phyloP scores from a whole-genome alignment of 495 filamentous ascomycete species.

The Immersiella caudata region DNA sequence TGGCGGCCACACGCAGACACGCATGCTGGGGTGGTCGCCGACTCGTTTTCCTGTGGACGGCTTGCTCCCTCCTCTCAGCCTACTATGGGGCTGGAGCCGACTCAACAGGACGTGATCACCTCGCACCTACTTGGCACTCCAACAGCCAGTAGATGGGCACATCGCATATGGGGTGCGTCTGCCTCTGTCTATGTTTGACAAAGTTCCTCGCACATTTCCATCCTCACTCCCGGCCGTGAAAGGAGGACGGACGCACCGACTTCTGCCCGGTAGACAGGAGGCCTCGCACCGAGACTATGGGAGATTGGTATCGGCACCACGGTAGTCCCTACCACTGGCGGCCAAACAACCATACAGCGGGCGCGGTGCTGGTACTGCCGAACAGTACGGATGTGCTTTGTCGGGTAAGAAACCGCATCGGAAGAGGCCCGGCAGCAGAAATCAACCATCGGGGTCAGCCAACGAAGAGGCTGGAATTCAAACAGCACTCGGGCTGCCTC shows the following conservation, averaged over 20 bases:
- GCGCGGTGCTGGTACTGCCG: too few species aligned
- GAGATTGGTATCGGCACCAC: too few species aligned
- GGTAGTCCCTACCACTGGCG: too few species aligned
- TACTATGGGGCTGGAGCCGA: too few species aligned
- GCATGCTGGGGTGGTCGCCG: not conserved
- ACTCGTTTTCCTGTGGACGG: not conserved
- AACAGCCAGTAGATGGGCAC: not conserved
- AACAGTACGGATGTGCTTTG: too few species aligned
- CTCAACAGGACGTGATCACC: too few species aligned
- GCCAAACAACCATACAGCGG: too few species aligned
- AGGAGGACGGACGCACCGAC: not conserved
- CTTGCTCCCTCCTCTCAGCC: not conserved
- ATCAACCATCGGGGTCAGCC: too few species aligned
- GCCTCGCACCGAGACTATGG: too few species aligned
- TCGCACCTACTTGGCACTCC: not conserved
- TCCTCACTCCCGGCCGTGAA: not conserved
- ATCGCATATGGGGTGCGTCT: not conserved
- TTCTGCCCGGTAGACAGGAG: too few species aligned
- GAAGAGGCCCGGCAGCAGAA: too few species aligned
- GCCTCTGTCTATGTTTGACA: not conserved
- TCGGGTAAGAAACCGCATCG: too few species aligned
- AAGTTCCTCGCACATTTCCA: not conserved
- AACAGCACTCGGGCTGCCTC: not conserved
- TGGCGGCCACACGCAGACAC: not conserved
- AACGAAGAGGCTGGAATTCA: not conserved